Conservation (phyloP, 2,329 filamentous ascomycete species). For the Pseudogymnoascus sp. region DNA sequence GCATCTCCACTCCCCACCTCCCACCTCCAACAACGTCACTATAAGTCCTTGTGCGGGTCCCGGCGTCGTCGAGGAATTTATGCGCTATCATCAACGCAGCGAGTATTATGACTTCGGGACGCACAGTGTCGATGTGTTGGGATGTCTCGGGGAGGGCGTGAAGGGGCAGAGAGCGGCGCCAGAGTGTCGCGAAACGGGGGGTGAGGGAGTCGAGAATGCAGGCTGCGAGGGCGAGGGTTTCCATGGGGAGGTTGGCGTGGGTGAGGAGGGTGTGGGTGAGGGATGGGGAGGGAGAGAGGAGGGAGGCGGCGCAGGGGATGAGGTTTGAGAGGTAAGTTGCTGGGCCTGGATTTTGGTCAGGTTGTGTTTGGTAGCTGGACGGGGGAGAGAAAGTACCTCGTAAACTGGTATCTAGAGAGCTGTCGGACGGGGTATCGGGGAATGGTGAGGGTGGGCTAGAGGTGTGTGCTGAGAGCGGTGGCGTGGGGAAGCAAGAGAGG, state of each 20-base stretch:
- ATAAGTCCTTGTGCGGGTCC: slow-evolving; percentile 47
- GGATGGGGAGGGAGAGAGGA: slow-evolving; percentile 49
- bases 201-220: slow-evolving; percentile 60
- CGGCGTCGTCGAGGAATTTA: slow-evolving; percentile 57
- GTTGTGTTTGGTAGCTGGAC: slow-evolving; percentile 13
- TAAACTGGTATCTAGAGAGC: slow-evolving; percentile 22
- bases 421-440: slow-evolving; percentile 18
- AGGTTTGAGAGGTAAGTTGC: slow-evolving; percentile 60
- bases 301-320: slow-evolving; percentile 55
- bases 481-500: slow-evolving; percentile 60
- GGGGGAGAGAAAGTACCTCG: slow-evolving; percentile 13
- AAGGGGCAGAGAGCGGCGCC: slow-evolving; percentile 53
- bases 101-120: slow-evolving; percentile 56
- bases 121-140: slow-evolving; percentile 53
- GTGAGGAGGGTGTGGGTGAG: slow-evolving; percentile 54
- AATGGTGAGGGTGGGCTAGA: slow-evolving; percentile 17
- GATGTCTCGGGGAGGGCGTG: slow-evolving; percentile 17
- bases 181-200: slow-evolving; percentile 53
- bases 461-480: slow-evolving; percentile 43
- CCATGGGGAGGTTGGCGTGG: slow-evolving; percentile 50
- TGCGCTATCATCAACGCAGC: slow-evolving; percentile 55
- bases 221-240: slow-evolving; percentile 56
- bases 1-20: slow-evolving; percentile 53
- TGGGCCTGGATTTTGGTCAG: slow-evolving; percentile 42
- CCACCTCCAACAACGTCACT: slow-evolving; percentile 45